Evolutionary conservation across 2,329 filamentous ascomycete genomes (phyloP), one percentile per base, ranked within the genome.

Genomic region (Colletotrichum spinosum): DNA sequence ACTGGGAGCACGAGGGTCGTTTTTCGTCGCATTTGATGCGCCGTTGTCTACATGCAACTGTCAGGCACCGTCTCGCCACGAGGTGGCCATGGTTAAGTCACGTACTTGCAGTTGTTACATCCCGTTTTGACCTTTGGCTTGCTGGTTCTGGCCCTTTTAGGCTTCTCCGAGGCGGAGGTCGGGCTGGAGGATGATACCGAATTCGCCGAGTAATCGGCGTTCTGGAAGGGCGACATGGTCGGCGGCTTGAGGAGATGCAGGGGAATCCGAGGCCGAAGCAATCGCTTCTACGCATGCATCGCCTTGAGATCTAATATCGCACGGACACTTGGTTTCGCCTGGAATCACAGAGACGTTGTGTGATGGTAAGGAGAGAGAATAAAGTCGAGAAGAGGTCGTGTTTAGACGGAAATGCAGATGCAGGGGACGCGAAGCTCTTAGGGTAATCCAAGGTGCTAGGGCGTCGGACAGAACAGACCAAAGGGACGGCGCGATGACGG

Each of bases 91-190:
- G 34, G 12, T 33, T 8, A 25, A 37, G 60, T 41, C 52, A 82
- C 88, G 74, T 81, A 90, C 88, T 90, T 90, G 88, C 88, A 91
- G 74, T 87, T 89, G 70, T 81, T 82, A 75, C 88, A 90, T 45
- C 88, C 88, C 1, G 88, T 90, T 78, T 89, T 90, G 68, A 89
- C 88, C 73, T 90, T 90, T 12, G 86, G 84, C 69, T 81, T 84
- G 73, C 86, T 88, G 35, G 79, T 83, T 59, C 86, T 80, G 12
- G 78, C 78, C 56, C 84, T 80, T 72, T 81, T 85, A 41, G 73
- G 73, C 48, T 73, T 76, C 52, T 71, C 61, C 34, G 57, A 58
- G 53, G 68, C 70, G 34, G 69, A 56, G 50, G 60, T 25, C 39
- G 63, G 51, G 11, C 59, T 67, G 33, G 65, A 48, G 9, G 59